A percentile compares a stretch with the other conserved stretches of the same genome.
These are phyloP conservation scores for Voacanga thouarsii DNA, from an alignment of 257 asterid genomes.

Conservation along the genomic window DNA sequence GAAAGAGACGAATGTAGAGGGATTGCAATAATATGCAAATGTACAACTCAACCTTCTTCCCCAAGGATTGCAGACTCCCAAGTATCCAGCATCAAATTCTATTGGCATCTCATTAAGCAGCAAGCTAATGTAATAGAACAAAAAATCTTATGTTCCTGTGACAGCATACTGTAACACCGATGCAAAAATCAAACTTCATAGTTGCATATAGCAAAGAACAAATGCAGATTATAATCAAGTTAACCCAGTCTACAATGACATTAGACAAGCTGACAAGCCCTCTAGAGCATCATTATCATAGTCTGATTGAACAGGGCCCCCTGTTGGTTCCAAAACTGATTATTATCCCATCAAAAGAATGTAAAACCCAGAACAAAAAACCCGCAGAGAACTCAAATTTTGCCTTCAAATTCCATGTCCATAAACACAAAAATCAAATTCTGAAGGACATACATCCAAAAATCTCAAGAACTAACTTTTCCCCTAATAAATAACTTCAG, in stretches of 20 bases:
- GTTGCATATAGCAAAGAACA: neutral
- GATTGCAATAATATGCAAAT: too few relatives aligned
- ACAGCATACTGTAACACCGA: neutral
- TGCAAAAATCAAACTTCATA: neutral
- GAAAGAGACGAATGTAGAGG: neutral
- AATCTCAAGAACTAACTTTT: neutral
- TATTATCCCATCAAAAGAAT: neutral
- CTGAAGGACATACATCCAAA: neutral
- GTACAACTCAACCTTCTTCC: neutral
- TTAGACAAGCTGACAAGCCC: neutral
- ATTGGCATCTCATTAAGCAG: neutral
- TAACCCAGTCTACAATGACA: neutral
- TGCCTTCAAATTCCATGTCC: neutral
- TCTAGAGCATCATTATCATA: neutral
- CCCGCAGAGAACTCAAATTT: neutral
- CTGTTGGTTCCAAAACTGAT: neutral
- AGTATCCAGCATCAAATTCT: neutral
- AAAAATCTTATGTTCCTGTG: neutral
- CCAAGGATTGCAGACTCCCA: neutral
- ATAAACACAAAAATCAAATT: neutral
- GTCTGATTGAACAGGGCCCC: neutral
- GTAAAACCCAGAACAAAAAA: neutral
- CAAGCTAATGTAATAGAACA: neutral
- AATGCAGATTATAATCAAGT: neutral
- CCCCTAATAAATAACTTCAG: neutral